Evolutionary conservation across 1,284 basidiomycete species (phyloP).

Genomic region (Leccinum griseonigrum): DNA sequence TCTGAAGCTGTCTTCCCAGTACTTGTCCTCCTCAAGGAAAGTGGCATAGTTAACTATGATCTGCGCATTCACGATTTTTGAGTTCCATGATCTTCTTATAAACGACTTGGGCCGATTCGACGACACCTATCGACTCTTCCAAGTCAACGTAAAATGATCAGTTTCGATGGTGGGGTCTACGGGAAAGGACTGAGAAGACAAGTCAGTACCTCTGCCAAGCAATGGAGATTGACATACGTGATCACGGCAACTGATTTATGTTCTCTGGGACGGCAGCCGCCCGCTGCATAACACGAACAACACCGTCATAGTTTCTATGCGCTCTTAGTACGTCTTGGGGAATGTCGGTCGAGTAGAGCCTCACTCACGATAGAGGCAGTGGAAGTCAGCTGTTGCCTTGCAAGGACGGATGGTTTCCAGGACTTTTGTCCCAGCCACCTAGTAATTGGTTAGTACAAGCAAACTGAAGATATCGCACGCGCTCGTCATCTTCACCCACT

Average conservation of each 20-base stretch:
- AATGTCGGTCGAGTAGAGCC: slow-evolving; percentile 33
- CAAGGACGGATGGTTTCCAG: slow-evolving; percentile 87
- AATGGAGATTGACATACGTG: slow-evolving; percentile 58
- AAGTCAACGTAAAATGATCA: slow-evolving; percentile 99
- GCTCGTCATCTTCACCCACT: slow-evolving; percentile 91
- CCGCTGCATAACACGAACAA: slow-evolving; percentile 93
- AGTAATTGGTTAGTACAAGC: slow-evolving; percentile 7
- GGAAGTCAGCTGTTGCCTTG: slow-evolving; percentile 89
- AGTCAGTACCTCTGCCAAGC: slow-evolving; percentile 11
- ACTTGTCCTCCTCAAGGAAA: slow-evolving; percentile 97
- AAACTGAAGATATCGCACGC: slow-evolving; percentile 44
- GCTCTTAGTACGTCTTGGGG: slow-evolving; percentile 11
- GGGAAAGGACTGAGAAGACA: slow-evolving; percentile 60
- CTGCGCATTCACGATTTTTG: slow-evolving; percentile 96
- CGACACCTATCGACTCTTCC: slow-evolving; percentile 93
- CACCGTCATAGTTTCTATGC: slow-evolving; percentile 91
- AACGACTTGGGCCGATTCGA: slow-evolving; percentile 89
- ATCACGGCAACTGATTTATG: slow-evolving; percentile 91
- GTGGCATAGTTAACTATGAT: slow-evolving; percentile 96
- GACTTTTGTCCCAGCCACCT: slow-evolving; percentile 87
- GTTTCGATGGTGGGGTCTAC: slow-evolving; percentile 85
- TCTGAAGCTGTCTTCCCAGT: slow-evolving; percentile 99
- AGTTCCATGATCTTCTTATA: slow-evolving; percentile 98
- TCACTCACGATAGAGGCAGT: slow-evolving; percentile 90
- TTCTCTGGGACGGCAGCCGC: slow-evolving; percentile 89